Base-by-base conservation (phyloP, 2,329 filamentous ascomycete species). In the Monosporascus sp. region DNA sequence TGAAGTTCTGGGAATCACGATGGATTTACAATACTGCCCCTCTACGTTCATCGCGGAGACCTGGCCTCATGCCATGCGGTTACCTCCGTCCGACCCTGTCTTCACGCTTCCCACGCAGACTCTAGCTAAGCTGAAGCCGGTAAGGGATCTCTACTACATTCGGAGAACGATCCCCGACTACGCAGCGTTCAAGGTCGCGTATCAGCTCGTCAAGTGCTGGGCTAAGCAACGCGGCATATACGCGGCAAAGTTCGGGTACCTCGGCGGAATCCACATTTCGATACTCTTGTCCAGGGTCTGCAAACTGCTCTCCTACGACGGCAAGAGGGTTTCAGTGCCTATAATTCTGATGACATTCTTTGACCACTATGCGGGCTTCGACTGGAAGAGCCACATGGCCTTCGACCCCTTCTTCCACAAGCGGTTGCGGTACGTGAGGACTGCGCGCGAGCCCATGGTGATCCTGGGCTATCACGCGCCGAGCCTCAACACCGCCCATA, bases 11-110 rank as follows among this genome's bases (percentile, higher is more conserved):
- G 78, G 75, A 9, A 71, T 87, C 60, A 82, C 75, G 56, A 74
- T 86, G 60, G 82, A 88, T 63, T 68, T 89, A 48, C 85, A 87
- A 55, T 89, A 89, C 63, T 87, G 84, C 58, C 76, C 82, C 6
- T 81, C 85, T 2, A 70, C 75, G 3, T 70, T 71, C 31, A 70
- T 88, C 44, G 74, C 81, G 3, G 76, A 84, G 63, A 75, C 72
- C 24, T 82, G 75, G 73, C 78, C 78, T 0, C 63, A 72, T 2
- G 68, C 76, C 4, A 70, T 81, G 59, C 70, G 69, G 17, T 64
- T 80, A 2, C 75, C 80, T 1, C 60, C 77, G 3, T 72, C 72
- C 1, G 78, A 86, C 57, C 71, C 78, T 0, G 66, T 79, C 9
- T 86, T 85, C 66, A 70, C 76, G 7, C 69, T 88, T 11, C 72